Evolutionary conservation across 768 basidiomycete genomes (phyloP).

Genomic region (Boletus speciosus): DNA sequence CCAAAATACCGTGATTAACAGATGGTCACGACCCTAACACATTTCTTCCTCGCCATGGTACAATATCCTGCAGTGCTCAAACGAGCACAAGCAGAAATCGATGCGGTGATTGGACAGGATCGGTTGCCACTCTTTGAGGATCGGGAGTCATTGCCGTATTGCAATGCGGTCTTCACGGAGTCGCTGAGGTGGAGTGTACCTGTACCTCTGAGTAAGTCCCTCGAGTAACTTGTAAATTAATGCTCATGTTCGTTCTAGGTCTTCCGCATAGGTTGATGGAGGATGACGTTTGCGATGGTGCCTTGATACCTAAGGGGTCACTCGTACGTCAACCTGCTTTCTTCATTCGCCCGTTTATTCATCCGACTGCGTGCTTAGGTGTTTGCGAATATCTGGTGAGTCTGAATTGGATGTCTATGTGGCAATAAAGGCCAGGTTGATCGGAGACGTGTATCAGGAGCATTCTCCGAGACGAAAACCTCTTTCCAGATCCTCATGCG

Average conservation of each 20-base stretch:
- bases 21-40: constrained; percentile 50
- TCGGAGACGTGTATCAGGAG: constrained; percentile 28
- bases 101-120: constrained; percentile 40
- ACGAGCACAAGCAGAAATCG: constrained; percentile 65
- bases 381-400: constrained; percentile 61
- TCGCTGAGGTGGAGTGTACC: constrained; percentile 52
- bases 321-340: constrained; percentile 35
- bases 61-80: constrained; percentile 52
- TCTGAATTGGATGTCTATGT: neutral
- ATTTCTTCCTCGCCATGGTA: constrained; percentile 69
- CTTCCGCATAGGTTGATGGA: constrained; percentile 65
- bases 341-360: neutral
- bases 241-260: constrained; percentile 32
- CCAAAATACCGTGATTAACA: constrained; percentile 15
- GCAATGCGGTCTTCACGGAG: constrained; percentile 56
- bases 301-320: constrained; percentile 61
- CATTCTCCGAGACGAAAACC: constrained; percentile 45
- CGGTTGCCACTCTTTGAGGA: constrained; percentile 62
- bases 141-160: constrained; percentile 52
- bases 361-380: constrained; percentile 27
- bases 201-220: constrained; percentile 52
- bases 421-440: neutral
- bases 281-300: constrained; percentile 59
- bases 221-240: neutral
- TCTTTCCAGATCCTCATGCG: constrained; percentile 47